Conservation (phyloP, 257 asterid species). For the Misopates orontium region DNA sequence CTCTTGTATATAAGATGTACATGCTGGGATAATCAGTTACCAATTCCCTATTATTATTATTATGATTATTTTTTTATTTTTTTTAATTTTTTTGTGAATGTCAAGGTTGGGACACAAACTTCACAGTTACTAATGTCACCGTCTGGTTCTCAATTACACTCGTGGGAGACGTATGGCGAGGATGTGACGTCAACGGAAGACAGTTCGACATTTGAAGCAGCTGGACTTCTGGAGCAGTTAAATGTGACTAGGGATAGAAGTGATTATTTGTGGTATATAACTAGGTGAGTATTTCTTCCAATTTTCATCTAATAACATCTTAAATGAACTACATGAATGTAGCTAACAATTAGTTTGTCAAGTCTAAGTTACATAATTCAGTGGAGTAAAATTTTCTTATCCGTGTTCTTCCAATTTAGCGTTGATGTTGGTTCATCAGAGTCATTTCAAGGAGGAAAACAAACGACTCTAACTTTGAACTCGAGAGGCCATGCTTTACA, state of each 20-base stretch:
- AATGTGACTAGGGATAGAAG: constrained; percentile 62
- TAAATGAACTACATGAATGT: neutral
- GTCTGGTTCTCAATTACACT: constrained; percentile 34
- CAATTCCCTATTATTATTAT: neutral
- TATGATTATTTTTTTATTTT: too few species aligned
- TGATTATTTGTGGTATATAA: constrained; percentile 73
- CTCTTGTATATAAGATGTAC: neutral
- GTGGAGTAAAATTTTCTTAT: neutral
- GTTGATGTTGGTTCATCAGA: constrained; percentile 53
- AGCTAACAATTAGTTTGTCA: neutral
- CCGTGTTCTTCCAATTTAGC: constrained; percentile 33
- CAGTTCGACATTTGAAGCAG: constrained; percentile 39
- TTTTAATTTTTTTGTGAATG: too few species aligned
- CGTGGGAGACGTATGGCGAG: constrained; percentile 63
- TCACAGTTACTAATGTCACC: constrained; percentile 43
- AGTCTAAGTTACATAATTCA: neutral
- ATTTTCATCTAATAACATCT: neutral
- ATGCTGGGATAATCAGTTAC: neutral
- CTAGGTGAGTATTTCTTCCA: constrained; percentile 39
- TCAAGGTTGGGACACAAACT: constrained; percentile 51
- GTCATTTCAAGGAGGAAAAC: constrained; percentile 48
- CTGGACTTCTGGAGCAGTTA: constrained; percentile 64
- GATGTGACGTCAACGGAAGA: constrained; percentile 43
- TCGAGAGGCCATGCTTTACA: constrained; percentile 65
- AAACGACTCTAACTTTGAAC: constrained; percentile 48